phyloP scores from a whole-genome alignment of 2,329 filamentous ascomycete species.

The Microdochium paspali region DNA sequence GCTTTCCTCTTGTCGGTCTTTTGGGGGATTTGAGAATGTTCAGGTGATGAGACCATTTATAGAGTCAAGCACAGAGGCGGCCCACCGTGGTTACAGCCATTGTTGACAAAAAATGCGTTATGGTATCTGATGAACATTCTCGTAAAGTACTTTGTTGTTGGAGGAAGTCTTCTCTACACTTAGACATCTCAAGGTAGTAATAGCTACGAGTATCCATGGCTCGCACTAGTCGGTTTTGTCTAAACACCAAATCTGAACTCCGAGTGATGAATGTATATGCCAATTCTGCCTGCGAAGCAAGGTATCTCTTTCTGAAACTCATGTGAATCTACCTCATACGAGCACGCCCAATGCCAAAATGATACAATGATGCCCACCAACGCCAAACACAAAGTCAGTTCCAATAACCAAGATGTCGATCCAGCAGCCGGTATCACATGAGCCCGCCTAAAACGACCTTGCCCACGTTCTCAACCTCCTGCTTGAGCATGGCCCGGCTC shows the following conservation, averaged over 20 bases:
- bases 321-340: neutral
- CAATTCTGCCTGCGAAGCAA: no score
- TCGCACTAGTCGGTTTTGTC: no score
- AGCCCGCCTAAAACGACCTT: conserved; percentile 85
- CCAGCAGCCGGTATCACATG: conserved; percentile 37
- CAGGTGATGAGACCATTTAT: conserved; percentile 88
- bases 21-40: conserved; percentile 11
- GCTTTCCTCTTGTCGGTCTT: neutral
- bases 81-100: conserved; percentile 28
- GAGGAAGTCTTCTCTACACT: neutral
- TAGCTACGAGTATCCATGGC: no score
- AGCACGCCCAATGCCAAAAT: neutral
- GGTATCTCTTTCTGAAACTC: neutral
- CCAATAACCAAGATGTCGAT: neutral
- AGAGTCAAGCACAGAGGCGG: conserved; percentile 97
- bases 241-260: neutral
- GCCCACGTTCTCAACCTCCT: conserved; percentile 75
- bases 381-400: no score
- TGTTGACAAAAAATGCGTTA: conserved; percentile 39
- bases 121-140: conserved; percentile 35
- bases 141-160: conserved; percentile 6
- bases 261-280: neutral
- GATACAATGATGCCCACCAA: neutral
- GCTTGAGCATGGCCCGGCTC: conserved; percentile 65
- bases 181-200: neutral